Evolutionary conservation across 179 eudicot species (phyloP), one percentile per base, ranked within the genome.

Genomic region (Heliamphora pulchella): DNA sequence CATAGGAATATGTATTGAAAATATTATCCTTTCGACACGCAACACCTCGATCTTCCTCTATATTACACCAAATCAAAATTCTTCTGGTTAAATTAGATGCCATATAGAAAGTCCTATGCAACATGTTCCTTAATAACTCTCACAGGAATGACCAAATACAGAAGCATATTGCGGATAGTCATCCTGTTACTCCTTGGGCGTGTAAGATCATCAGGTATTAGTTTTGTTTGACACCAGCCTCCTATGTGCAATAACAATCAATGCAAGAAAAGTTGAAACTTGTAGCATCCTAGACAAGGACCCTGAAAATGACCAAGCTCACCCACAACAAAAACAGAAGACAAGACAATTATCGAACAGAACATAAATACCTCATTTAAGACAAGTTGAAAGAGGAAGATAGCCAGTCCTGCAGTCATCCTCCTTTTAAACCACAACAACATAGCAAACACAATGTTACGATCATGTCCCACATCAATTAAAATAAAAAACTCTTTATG

Each of bases 351-450:
- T 20, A 48, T n/a, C 76, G 11, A 73, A 51, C 61, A 22, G 61
- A 31, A 73, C 61, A 73, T 74, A 74, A 53, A 39, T 74, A 74
- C 62, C 76, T 55, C 44, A 54, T 74, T 53, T 18, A 73, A 22
- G 39, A 18, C 13, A 15, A 74, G 47, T 74, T 41, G 64, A 54
- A 14, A 31, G 47, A 54, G 22, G 64, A 74, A 55, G 43, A 54
- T 39, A 39, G 61, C 48, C 50, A 31, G 64, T 4, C 5, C 77
- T 2, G 59, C 63, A 57, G 11, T 74, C 47, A 22, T 54, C 64
- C 50, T 54, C 77, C 77, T 74, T 74, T 51, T 72, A 39, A 53
- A 73, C 14, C 46, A 73, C 62, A 51, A 73, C 51, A 67, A 8
- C 76, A 73, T 73, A 20, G 51, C 61, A 53, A 74, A 74, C 48